phyloP scores from a whole-genome alignment of 768 basidiomycete genomes.

The Mycena albidolilacea region DNA sequence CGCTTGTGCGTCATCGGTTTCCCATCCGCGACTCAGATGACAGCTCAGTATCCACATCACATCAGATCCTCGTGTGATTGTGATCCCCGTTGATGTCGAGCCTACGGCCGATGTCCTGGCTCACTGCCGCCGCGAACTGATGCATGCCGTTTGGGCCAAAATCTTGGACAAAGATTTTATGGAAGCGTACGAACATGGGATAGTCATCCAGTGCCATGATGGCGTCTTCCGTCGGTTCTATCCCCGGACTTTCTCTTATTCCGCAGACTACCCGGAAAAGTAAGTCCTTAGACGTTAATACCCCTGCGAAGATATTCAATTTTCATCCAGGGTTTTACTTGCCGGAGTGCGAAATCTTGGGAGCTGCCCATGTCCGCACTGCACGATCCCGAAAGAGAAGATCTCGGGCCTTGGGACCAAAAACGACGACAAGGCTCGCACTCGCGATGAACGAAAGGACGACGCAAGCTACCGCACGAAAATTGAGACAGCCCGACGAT shows the following conservation, averaged over 20 bases:
- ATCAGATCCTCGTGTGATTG: too few relatives aligned
- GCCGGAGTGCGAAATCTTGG: conserved; percentile 44
- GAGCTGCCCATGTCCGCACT: conserved; percentile 50
- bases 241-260: conserved; percentile 23
- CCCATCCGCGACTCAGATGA: too few relatives aligned
- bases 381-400: conserved; percentile 42
- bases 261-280: conserved; percentile 23
- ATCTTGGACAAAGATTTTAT: conserved; percentile 19
- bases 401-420: conserved; percentile 43
- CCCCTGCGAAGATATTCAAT: not conserved
- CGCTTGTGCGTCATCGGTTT: too few relatives aligned
- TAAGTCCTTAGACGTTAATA: not conserved
- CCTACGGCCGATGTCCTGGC: conserved; percentile 12
- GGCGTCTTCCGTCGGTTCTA: conserved; percentile 19
- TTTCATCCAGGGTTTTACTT: conserved; percentile 44
- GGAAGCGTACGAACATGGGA: conserved; percentile 26
- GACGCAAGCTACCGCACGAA: not conserved
- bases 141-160: conserved; percentile 16
- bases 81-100: too few relatives aligned
- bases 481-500: not conserved
- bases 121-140: conserved; percentile 15
- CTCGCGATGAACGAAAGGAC: not conserved
- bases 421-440: conserved; percentile 11
- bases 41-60: too few relatives aligned
- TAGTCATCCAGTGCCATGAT: conserved; percentile 15